Evolutionary conservation across 2,329 filamentous ascomycete species (phyloP), one percentile per base, ranked within the genome.

Genomic region (Xylariaceae sp.): DNA sequence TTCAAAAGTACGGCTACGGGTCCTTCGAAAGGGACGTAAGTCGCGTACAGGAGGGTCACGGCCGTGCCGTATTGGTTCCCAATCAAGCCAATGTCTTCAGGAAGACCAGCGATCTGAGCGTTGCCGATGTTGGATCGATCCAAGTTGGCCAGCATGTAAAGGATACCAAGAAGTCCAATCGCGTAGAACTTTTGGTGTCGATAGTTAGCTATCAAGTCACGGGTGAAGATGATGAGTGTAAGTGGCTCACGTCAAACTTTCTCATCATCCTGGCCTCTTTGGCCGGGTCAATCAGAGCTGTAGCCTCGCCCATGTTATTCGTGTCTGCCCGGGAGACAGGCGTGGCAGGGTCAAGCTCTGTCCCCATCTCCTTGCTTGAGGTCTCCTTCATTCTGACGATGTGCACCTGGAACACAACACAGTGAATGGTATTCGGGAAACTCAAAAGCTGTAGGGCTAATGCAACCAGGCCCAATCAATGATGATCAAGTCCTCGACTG

Each of bases 51-150:
- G 40, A 64, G 50, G 29, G 61, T 59, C 6, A 62, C 52, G 9
- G 61, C 60, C 2, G 54, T 63, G 3, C 59, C 57, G 35, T 60
- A 64, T 37, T 61, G 47, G 32, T 57, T 48, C 11, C 57, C 47
- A 7, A 52, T 52, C 30, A 62, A 55, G 12, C 56, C 50, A n/a
- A 65, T 51, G 35, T 61, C 61, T 15, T 62, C 49, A 13, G 57
- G 56, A 45, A 66, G 58, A 17, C 61, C 62, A 19, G 57, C 57
- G 3, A 63, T 57, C 7, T 62, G 55, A 13, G 61, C 57, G 38
- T 59, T 64, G 44, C 56, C 61, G 32, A 51, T 41, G 19, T 47
- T 42, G 17, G 15, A 48, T 45, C 47, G 49, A 37, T 63, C 60
- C 9, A 63, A 44, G 41, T 61, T 61, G 8, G 59, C 55, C 28